Evolutionary conservation across 176 grass and related monocot species (phyloP).

Genomic region (Puccinellia tenuiflora): DNA sequence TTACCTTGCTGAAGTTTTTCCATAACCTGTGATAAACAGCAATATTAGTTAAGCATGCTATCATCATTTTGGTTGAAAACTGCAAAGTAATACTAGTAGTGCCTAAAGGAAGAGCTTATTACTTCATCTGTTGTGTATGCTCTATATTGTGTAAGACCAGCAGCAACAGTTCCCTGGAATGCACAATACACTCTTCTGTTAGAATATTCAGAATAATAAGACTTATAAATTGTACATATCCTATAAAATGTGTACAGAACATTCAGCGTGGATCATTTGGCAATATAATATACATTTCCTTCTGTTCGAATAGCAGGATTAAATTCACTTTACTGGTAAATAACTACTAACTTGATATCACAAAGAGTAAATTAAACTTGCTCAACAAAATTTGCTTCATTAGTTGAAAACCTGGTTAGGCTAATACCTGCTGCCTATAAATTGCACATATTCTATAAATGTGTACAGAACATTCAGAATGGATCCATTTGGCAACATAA

Average conservation of each 20-base stretch:
- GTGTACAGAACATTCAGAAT: no score
- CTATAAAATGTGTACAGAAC: neutral
- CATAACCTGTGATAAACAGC: constrained; percentile 70
- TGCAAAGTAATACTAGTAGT: constrained; percentile 12
- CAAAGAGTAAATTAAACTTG: neutral
- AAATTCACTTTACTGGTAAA: neutral
- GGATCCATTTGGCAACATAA: no score
- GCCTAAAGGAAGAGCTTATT: constrained; percentile 23
- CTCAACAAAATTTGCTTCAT: neutral
- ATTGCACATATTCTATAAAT: no score
- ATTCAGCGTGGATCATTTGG: neutral
- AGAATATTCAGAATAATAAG: neutral
- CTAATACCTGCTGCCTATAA: constrained; percentile 81
- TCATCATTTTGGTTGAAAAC: constrained; percentile 5
- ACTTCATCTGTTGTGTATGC: constrained; percentile 97
- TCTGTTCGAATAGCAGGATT: neutral
- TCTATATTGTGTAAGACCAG: constrained; percentile 89
- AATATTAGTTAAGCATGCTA: constrained; percentile 1
- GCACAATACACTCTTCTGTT: constrained; percentile 4
- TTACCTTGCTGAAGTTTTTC: constrained; percentile 92
- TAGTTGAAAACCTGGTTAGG: neutral
- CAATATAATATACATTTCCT: neutral
- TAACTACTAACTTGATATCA: neutral
- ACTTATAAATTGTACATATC: neutral
- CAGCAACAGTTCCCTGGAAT: constrained; percentile 84